These are phyloP conservation scores for Odontarrhena argentea DNA, from an alignment of 345 rosid genomes.

Conservation along the genomic window DNA sequence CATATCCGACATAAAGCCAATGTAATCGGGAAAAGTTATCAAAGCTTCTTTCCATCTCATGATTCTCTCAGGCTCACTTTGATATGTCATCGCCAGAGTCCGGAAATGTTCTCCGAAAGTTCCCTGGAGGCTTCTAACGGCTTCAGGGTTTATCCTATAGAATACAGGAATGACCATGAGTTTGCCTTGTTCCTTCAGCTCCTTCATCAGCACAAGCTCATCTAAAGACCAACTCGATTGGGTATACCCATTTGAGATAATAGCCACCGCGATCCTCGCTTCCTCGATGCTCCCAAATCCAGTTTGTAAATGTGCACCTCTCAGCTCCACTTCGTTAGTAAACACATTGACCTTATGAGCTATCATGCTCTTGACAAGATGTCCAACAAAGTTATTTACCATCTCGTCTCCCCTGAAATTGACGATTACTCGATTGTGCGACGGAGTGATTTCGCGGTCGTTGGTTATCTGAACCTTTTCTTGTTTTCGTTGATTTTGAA, in stretches of 20 bases:
- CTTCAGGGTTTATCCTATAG: neutral
- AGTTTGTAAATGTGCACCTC: too few relatives aligned
- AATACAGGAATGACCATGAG: neutral
- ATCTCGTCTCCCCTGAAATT: slow-evolving; percentile 7
- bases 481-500: too few relatives aligned
- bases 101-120: neutral
- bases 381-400: neutral
- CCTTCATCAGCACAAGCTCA: slow-evolving; percentile 1
- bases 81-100: neutral
- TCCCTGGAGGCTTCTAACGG: neutral
- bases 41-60: neutral
- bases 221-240: neutral
- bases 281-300: neutral
- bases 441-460: neutral
- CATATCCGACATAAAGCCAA: neutral
- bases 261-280: neutral
- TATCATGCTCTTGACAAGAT: neutral
- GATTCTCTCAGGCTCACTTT: neutral
- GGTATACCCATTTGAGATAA: neutral
- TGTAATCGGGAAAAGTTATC: neutral
- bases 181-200: neutral
- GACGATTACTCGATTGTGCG: slow-evolving; percentile 8
- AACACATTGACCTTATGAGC: neutral
- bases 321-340: neutral
- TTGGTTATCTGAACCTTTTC: neutral